Evolutionary conservation across 1,139 yeast genomes (phyloP).

Genomic region (Debaryomyces nepalensis): DNA sequence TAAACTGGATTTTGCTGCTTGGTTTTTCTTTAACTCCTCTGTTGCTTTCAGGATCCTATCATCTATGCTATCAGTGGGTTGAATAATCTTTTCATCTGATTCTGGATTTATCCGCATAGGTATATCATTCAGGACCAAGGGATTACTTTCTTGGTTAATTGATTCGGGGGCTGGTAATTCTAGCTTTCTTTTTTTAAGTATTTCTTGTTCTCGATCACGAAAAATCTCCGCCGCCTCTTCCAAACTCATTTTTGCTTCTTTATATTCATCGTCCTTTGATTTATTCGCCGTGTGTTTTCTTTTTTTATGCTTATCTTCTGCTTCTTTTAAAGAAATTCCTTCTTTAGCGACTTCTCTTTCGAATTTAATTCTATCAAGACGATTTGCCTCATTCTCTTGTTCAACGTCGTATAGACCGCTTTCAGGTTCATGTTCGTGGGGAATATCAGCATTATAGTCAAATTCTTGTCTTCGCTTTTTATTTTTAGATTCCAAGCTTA

Average conservation of each 20-base stretch:
- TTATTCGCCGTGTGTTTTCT: constrained; percentile 31
- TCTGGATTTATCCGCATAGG: too few species aligned
- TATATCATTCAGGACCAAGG: too few species aligned
- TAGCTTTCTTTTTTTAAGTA: constrained; percentile 56
- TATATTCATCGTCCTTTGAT: constrained; percentile 22
- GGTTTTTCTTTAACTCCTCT: constrained; percentile 24
- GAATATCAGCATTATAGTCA: constrained; percentile 84
- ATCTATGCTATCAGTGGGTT: constrained; percentile 25
- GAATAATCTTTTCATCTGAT: not conserved
- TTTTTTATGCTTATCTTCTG: constrained; percentile 39
- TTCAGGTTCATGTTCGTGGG: constrained; percentile 75
- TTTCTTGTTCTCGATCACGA: constrained; percentile 39
- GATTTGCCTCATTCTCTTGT: constrained; percentile 56
- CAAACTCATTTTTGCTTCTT: constrained; percentile 25
- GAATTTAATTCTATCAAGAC: constrained; percentile 44
- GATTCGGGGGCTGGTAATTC: constrained; percentile 56
- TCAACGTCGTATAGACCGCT: constrained; percentile 71
- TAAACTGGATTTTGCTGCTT: constrained; percentile 23
- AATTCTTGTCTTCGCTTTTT: constrained; percentile 59
- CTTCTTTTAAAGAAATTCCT: constrained; percentile 53
- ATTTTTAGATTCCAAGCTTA: constrained; percentile 54
- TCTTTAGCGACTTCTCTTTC: constrained; percentile 48
- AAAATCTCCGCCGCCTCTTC: constrained; percentile 42
- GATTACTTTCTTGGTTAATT: too few species aligned
- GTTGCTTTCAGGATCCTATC: constrained; percentile 34